A percentile compares a stretch with the other conserved stretches of the same genome.
Conservation (phyloP, 2,329 filamentous ascomycete species). For the Penicillium palitans region DNA sequence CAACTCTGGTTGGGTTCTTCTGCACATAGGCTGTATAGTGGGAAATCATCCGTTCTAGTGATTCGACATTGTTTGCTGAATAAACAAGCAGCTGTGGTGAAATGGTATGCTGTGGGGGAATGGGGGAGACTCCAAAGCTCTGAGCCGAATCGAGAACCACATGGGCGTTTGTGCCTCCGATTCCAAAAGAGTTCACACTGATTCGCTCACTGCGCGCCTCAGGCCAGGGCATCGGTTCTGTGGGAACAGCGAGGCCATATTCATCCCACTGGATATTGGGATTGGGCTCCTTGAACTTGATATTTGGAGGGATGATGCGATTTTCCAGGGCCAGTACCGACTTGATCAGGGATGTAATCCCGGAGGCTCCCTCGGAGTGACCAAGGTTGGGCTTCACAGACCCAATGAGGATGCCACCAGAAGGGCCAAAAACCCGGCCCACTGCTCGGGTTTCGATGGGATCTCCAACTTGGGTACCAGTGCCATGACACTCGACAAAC, state of each 20-base stretch:
- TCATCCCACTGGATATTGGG: conserved; percentile 5
- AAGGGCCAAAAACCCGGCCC: conserved; percentile 20
- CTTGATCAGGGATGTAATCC: conserved; percentile 35
- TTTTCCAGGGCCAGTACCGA: conserved; percentile 38
- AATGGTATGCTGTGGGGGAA: not conserved
- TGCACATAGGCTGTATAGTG: conserved; percentile 2
- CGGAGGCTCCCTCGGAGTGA: conserved; percentile 58
- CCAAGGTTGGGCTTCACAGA: conserved; percentile 27
- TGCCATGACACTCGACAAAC: conserved; percentile 30
- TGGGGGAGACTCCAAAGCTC: not conserved
- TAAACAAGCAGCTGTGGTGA: not conserved
- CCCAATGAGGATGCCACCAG: conserved; percentile 7
- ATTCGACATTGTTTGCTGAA: conserved; percentile 6
- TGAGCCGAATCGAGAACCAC: conserved; percentile 16
- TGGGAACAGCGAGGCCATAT: conserved; percentile 5
- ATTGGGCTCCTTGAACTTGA: conserved; percentile 31
- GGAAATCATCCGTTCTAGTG: not conserved
- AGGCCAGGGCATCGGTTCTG: conserved; percentile 11
- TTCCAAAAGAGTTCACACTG: conserved; percentile 22
- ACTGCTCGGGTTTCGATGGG: conserved; percentile 30
- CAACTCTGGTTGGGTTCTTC: not conserved
- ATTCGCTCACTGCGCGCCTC: conserved; percentile 3
- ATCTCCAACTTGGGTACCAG: conserved; percentile 34
- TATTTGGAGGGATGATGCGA: conserved; percentile 43
- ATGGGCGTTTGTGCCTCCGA: conserved; percentile 25